phyloP scores from a whole-genome alignment of 2,329 filamentous ascomycete species.

The Didymella pinodella region DNA sequence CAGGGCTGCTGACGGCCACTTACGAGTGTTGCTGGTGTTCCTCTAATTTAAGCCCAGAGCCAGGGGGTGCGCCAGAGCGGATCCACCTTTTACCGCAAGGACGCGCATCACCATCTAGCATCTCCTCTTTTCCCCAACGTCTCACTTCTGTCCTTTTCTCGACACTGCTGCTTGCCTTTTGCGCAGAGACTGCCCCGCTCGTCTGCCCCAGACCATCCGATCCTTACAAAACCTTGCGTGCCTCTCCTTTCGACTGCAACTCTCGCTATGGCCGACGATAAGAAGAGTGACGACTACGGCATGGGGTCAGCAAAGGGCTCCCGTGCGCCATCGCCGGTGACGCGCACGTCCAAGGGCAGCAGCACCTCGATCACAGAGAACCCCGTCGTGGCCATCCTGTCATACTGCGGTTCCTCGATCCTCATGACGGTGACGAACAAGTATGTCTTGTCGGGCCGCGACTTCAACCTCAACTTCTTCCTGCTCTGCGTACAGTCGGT shows the following conservation, averaged over 20 bases:
- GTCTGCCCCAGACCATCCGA: constrained; percentile 29
- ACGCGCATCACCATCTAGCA: constrained; percentile 32
- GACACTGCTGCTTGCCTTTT: constrained; percentile 16
- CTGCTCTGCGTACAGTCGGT: constrained; percentile 87
- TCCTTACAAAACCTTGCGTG: constrained; percentile 25
- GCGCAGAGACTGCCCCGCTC: constrained; percentile 20
- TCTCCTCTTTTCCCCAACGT: constrained; percentile 30
- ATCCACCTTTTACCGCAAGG: constrained; percentile 24
- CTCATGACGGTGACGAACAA: constrained; percentile 99
- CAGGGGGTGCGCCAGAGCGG: constrained; percentile 38
- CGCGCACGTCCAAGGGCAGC: constrained; percentile 47
- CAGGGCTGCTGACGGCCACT: constrained; percentile 20
- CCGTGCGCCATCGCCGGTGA: constrained; percentile 57
- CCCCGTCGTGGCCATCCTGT: constrained; percentile 79
- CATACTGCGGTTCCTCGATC: constrained; percentile 96
- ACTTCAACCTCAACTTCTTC: constrained; percentile 97
- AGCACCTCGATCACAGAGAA: constrained; percentile 69
- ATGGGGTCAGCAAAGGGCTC: constrained; percentile 60
- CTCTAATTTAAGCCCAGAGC: constrained; percentile 21
- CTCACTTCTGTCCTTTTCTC: constrained; percentile 30
- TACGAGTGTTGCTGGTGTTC: constrained; percentile 19
- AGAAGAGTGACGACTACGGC: constrained; percentile 81
- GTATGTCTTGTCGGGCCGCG: constrained; percentile 88
- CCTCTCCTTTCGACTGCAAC: constrained; percentile 16
- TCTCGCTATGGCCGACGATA: constrained; percentile 80